Conservation (phyloP, 495 filamentous ascomycete genomes). For the Saxispiralis lemnorum region DNA sequence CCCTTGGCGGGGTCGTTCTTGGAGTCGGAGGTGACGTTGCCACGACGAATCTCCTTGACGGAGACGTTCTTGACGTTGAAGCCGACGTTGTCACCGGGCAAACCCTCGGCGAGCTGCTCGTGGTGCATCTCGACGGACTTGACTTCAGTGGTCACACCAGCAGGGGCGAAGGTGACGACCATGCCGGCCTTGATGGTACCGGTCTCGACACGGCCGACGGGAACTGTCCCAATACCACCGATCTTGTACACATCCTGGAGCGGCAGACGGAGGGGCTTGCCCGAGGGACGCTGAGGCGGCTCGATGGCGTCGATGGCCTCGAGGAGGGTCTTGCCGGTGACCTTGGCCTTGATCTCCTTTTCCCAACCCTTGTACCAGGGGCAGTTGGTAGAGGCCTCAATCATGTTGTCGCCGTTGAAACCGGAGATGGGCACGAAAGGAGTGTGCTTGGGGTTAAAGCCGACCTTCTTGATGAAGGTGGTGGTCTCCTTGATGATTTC, state of each 20-base stretch:
- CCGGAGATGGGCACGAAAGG: slow-evolving; percentile 99
- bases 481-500: slow-evolving; percentile 99
- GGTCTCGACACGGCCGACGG: slow-evolving; percentile 99
- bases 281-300: slow-evolving; percentile 76
- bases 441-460: slow-evolving; percentile 97
- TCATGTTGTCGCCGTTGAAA: slow-evolving; percentile 99
- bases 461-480: slow-evolving; percentile 99
- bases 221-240: slow-evolving; percentile 98
- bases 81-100: slow-evolving; percentile 97
- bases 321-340: slow-evolving; percentile 88
- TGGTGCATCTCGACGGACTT: slow-evolving; percentile 99
- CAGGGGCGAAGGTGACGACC: slow-evolving; percentile 90
- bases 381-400: slow-evolving; percentile 79
- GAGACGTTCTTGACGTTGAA: slow-evolving; percentile 99
- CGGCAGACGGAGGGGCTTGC: slow-evolving; percentile 97
- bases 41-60: slow-evolving; percentile 99
- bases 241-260: slow-evolving; percentile 99
- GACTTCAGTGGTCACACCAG: slow-evolving; percentile 99
- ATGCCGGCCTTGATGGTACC: slow-evolving; percentile 95
- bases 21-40: slow-evolving; percentile 97
- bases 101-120: slow-evolving; percentile 93
- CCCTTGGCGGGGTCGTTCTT: slow-evolving; percentile 95
- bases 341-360: slow-evolving; percentile 94
- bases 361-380: slow-evolving; percentile 99
- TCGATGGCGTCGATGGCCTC: slow-evolving; percentile 98